A percentile compares a stretch with the other conserved stretches of the same genome.
These are phyloP conservation scores for Withania somnifera DNA, from an alignment of 305 asterid species.

Conservation along the genomic window DNA sequence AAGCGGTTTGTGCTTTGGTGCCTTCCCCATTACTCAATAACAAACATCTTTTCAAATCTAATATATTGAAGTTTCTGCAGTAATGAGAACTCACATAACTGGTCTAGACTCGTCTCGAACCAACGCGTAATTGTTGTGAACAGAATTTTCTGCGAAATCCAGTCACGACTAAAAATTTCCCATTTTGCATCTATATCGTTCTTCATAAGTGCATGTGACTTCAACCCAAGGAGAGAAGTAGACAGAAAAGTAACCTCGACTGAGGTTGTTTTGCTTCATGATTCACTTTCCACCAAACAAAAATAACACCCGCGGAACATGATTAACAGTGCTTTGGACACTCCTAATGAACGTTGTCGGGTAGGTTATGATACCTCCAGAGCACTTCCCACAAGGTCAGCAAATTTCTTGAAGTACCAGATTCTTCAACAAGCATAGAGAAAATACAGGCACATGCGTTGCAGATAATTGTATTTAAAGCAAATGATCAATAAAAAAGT, in stretches of 20 bases:
- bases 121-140: neutral
- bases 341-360: neutral
- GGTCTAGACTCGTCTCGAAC: neutral
- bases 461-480: neutral
- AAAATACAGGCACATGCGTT: neutral
- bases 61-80: neutral
- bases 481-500: neutral
- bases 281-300: neutral
- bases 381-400: neutral
- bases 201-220: neutral
- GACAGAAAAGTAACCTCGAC: neutral
- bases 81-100: neutral
- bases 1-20: neutral
- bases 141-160: neutral
- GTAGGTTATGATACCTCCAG: neutral
- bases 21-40: neutral
- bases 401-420: neutral
- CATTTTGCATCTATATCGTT: neutral
- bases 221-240: neutral
- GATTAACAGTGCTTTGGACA: neutral
- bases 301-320: neutral
- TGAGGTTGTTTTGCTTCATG: neutral
- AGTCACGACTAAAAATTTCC: neutral
- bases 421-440: neutral
- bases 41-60: neutral